A percentile compares a stretch with the other conserved stretches of the same genome.
phyloP scores from a whole-genome alignment of 2,329 filamentous ascomycete species.

The Epichloe sibirici region DNA sequence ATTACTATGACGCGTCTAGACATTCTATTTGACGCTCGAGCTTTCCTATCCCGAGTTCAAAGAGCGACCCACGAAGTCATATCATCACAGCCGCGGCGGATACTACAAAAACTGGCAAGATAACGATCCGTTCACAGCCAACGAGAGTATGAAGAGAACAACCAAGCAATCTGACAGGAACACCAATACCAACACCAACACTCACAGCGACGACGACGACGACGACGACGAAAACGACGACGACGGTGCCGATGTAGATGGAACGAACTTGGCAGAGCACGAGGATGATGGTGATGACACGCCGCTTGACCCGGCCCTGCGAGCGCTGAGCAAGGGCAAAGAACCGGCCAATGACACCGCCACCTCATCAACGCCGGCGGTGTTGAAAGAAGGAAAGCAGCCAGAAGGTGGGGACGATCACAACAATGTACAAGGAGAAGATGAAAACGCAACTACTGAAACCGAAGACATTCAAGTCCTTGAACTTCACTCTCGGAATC shows the following conservation, averaged over 20 bases:
- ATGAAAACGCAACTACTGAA: constrained; percentile 3
- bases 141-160: constrained; percentile 18
- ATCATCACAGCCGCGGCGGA: constrained; percentile 29
- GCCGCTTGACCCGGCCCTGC: constrained; percentile 6
- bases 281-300: constrained; percentile 4
- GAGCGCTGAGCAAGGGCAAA: constrained; percentile 4
- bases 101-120: constrained; percentile 34
- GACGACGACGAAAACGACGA: constrained; percentile 11
- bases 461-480: constrained; percentile 57
- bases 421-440: constrained; percentile 3
- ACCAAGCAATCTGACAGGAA: constrained; percentile 16
- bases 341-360: constrained; percentile 6
- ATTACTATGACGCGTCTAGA: constrained; percentile 26
- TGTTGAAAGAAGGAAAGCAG: neutral
- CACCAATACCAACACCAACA: constrained; percentile 18
- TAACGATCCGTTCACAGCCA: constrained; percentile 9
- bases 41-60: constrained; percentile 49
- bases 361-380: constrained; percentile 1
- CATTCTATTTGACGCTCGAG: constrained; percentile 52
- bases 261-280: neutral
- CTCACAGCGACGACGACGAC: constrained; percentile 16
- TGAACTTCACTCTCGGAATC: constrained; percentile 65
- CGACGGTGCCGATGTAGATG: constrained; percentile 6
- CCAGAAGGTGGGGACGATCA: neutral
- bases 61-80: constrained; percentile 27